Evolutionary conservation across 75 land plant genomes (phyloP), one percentile per base, ranked within the genome.

Genomic region (Picea glauca): DNA sequence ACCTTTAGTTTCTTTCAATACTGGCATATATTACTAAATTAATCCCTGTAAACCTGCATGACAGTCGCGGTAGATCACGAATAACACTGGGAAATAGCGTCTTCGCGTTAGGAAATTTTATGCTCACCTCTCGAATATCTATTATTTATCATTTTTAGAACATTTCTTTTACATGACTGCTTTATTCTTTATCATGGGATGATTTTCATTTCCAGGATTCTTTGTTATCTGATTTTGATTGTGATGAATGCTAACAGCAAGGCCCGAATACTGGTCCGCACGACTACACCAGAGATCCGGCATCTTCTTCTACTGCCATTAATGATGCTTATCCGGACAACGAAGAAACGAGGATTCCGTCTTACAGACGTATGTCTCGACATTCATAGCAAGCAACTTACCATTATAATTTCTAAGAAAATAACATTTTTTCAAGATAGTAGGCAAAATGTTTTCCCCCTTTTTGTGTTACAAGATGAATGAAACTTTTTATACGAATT

Each of bases 301-400:
- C 54, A 18, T 70, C 74, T 43, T 70, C 74, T 17, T 70, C 74
- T 9, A 2, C 43, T 46, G 21, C 21, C 7, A 70, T 23, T 40
- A 40, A 9, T 13, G 74, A 70, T 21, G 56, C 74, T 40, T 70
- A 40, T 70, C 5, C 54, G 3, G 74, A 70, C 14, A 8, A 46
- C 74, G 74, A 70, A 0, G 74, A 70, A 38, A n/a, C 13, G 23
- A 70, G 56, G 56, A 43, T 13, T 43, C n/a, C 73, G 12, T 70
- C 74, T 21, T 20, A 70, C 35, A 70, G 74, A 70, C 74, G 74
- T 70, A 18, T 18, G 74, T 70, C 23, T 7, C 74, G n/a, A 5
- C 50, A 8, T 40, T 18, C 54, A 70, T 70, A 40, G 20, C 73
- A 30, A 31, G 68, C 54, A 65, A 3, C 13, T 65, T 65, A 32